Base-by-base conservation (phyloP, 2,329 filamentous ascomycete genomes). In the Trematosphaeria pertusa region DNA sequence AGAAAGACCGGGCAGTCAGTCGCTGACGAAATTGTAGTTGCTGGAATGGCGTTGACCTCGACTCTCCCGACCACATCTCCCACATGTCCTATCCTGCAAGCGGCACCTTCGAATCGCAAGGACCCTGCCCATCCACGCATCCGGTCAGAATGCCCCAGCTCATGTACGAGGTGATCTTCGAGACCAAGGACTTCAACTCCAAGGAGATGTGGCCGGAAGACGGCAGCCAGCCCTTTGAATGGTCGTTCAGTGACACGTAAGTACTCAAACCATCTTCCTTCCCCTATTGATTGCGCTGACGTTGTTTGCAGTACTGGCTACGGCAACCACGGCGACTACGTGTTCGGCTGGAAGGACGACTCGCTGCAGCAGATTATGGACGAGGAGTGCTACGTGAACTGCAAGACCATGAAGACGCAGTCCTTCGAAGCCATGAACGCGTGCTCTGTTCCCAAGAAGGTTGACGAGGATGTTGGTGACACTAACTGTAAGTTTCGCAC, bases 271-370 rank as follows among this genome's bases (percentile, higher is more conserved):
- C 1, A 70, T 75, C 73, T 9, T 24, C n/a, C 4, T 15, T 31
- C 21, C 6, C 32, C n/a, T 30, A 18, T 18, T 11, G 19, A n/a
- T 11, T 17, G 32, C 12, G 14, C 18, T 36, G 38, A 40, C 33
- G 14, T 10, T 28, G 22, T 12, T 24, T 28, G n/a, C 22, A 55
- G 67, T 34, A 74, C 73, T 28, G 78, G 78, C 21, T 72, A 73
- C 17, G 78, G 76, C 2, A 78, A 77, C 19, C 78, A 81, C 64
- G 78, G 76, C 18, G 78, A 81, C 64, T 81, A 81, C 60, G 64
- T 81, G 47, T 81, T 81, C 59, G 78, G 78, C 45, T 80, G 78
- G 78, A 75, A 79, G 60, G 75, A 70, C 49, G 69, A 79, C 59
- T 66, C 73, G 8, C 73, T 81, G 36, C 78, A 81, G 63, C 75